These are phyloP conservation scores for Silene conica DNA, from an alignment of 148 eudicot genomes.

Conservation along the genomic window DNA sequence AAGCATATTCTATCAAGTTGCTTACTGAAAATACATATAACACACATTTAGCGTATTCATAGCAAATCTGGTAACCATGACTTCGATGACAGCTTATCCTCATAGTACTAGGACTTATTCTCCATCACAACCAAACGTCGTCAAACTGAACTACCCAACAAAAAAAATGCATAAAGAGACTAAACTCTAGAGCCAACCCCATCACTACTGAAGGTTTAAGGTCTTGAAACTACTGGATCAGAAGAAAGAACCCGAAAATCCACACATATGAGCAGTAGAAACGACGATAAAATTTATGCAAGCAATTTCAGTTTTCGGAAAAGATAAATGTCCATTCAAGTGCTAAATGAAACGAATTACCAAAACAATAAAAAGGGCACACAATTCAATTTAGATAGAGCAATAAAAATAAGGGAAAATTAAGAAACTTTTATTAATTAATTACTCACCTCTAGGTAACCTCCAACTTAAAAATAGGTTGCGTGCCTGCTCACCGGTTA, in stretches of 20 bases:
- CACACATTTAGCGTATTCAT: too few relatives aligned
- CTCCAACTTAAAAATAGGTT: conserved; percentile 89
- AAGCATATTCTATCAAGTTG: too few relatives aligned
- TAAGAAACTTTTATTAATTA: background rate
- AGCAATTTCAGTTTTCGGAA: background rate
- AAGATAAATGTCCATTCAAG: background rate
- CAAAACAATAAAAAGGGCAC: background rate
- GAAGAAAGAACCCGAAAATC: background rate
- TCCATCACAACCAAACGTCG: background rate
- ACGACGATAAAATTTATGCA: background rate
- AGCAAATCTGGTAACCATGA: too few relatives aligned
- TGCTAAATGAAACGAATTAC: background rate
- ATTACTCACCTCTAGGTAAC: conserved; percentile 75
- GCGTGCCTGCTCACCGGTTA: conserved; percentile 86
- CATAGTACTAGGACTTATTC: background rate
- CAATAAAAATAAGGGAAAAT: too few relatives aligned
- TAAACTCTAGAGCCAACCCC: background rate
- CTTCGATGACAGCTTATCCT: background rate
- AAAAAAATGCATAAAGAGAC: background rate
- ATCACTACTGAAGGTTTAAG: background rate
- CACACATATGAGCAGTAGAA: background rate
- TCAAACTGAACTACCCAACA: background rate
- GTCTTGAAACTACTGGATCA: background rate
- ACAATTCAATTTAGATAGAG: background rate
- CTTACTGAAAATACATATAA: too few relatives aligned